phyloP scores from a whole-genome alignment of 2,329 filamentous ascomycete genomes.

The Fusarium nygamai region DNA sequence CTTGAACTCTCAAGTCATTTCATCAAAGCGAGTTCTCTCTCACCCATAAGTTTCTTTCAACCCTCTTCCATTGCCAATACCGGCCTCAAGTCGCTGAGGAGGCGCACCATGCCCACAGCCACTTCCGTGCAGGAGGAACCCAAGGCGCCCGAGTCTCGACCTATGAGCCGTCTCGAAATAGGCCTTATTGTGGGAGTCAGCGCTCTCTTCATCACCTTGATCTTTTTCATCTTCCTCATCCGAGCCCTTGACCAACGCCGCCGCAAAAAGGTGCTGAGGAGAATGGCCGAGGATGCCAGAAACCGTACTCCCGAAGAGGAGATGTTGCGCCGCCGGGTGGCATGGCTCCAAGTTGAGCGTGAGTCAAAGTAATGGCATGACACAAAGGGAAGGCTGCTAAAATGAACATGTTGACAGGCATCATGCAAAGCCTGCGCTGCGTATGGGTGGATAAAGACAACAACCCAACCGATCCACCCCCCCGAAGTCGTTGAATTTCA shows the following conservation, averaged over 20 bases:
- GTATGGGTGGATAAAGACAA: neutral
- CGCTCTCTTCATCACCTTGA: slow-evolving; percentile 34
- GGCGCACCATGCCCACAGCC: neutral
- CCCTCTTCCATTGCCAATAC: neutral
- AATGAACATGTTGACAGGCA: neutral
- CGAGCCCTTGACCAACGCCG: slow-evolving; percentile 29
- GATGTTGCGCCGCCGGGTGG: neutral
- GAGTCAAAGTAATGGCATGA: neutral
- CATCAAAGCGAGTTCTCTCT: neutral
- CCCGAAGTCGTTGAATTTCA: neutral
- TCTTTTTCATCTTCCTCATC: slow-evolving; percentile 39
- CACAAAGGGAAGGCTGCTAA: neutral
- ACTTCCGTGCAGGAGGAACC: neutral
- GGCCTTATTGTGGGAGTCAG: slow-evolving; percentile 42
- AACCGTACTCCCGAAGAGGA: neutral
- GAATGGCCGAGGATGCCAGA: slow-evolving; percentile 21
- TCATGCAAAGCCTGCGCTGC: neutral
- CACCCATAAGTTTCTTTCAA: neutral
- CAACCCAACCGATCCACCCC: neutral
- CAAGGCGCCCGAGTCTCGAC: neutral
- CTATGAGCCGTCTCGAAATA: slow-evolving; percentile 42
- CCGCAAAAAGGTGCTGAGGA: neutral
- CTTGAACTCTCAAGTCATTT: neutral
- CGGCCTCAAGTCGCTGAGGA: neutral
- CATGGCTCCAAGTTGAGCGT: slow-evolving; percentile 4